Evolutionary conservation across 306 rosid species (phyloP).

Genomic region (Citrullus amarus): DNA sequence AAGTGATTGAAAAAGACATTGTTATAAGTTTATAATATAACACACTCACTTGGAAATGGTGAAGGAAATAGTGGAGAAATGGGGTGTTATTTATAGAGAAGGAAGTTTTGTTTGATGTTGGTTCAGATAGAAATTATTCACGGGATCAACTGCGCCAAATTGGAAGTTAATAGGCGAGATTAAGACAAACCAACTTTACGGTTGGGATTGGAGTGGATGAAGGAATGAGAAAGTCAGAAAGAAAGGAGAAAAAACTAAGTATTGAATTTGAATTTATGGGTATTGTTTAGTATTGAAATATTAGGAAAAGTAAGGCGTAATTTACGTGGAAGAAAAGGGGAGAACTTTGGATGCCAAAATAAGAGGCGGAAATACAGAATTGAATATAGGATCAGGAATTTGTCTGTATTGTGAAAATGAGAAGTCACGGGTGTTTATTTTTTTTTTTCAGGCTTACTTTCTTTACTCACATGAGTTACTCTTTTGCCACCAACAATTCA

Average conservation of each 20-base stretch:
- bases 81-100: neutral
- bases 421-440: neutral
- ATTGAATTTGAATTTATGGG: neutral
- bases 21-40: neutral
- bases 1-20: constrained; percentile 16
- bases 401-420: neutral
- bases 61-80: neutral
- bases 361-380: neutral
- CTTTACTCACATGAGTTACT: constrained; percentile 1
- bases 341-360: constrained; percentile 1
- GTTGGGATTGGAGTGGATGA: constrained; percentile 9
- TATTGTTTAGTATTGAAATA: neutral
- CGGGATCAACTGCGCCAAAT: constrained; percentile 57
- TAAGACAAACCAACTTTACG: constrained; percentile 7
- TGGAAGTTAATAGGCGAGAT: constrained; percentile 16
- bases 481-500: neutral
- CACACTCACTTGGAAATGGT: neutral
- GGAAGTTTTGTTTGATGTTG: neutral
- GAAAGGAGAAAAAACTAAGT: neutral
- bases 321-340: neutral
- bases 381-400: neutral
- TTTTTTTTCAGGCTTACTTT: neutral
- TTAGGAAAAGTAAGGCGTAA: neutral
- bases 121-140: constrained; percentile 19
- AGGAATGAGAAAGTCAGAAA: neutral